Conservation (phyloP, 164 flowering plant genomes). For the Amborella trichopoda region DNA sequence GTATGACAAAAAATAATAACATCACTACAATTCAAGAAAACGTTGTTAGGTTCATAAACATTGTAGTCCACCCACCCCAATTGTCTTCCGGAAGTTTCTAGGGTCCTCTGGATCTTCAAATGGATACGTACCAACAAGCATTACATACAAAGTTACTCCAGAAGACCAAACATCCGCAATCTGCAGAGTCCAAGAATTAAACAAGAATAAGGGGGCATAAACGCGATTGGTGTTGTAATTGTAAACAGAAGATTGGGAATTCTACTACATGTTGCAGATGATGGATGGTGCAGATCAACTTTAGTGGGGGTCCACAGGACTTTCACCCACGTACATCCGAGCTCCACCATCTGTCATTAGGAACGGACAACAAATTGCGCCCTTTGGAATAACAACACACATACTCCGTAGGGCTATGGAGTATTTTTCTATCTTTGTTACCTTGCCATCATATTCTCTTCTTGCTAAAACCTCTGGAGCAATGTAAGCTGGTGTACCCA, state of each 20-base stretch:
- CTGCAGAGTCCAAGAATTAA: slow-evolving; percentile 19
- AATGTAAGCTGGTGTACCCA: slow-evolving; percentile 84
- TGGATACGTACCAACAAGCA: slow-evolving; percentile 85
- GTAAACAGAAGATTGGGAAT: too few relatives aligned
- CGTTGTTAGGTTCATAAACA: not conserved
- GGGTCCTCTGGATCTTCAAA: slow-evolving; percentile 89
- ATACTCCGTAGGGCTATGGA: not conserved
- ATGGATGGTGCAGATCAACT: not conserved
- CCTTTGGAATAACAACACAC: not conserved
- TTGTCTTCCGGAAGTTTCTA: slow-evolving; percentile 59
- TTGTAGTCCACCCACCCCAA: slow-evolving; percentile 23
- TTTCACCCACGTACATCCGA: not conserved
- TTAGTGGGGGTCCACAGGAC: not conserved
- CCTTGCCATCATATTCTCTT: slow-evolving; percentile 84
- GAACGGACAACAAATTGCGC: not conserved
- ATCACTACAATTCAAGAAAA: not conserved
- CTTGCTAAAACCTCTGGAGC: slow-evolving; percentile 74
- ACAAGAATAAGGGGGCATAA: too few relatives aligned
- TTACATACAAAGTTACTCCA: slow-evolving; percentile 82
- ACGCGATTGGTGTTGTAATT: not conserved
- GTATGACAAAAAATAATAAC: too few relatives aligned
- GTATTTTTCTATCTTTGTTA: slow-evolving; percentile 5
- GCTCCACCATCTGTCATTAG: not conserved
- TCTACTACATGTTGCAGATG: not conserved
- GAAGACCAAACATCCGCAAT: slow-evolving; percentile 93